Percentiles rank a stretch among this genome's conserved stretches.
These are phyloP conservation scores for Globisporangium echinulatum DNA, from an alignment of 352 stramenopile genomes.

Conservation along the genomic window DNA sequence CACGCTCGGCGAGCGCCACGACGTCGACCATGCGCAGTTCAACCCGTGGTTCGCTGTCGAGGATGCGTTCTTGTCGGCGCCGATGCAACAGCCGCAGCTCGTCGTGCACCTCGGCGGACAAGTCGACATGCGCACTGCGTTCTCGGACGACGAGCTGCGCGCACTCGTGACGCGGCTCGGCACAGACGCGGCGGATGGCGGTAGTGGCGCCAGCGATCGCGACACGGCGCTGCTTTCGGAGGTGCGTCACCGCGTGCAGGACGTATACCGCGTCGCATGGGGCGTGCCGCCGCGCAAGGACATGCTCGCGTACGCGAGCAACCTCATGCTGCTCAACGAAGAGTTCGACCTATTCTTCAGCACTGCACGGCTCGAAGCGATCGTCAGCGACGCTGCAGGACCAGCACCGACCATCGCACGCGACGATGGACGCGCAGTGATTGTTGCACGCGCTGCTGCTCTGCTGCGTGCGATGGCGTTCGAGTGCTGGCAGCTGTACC, in stretches of 20 bases:
- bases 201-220: background rate
- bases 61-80: constrained; percentile 41
- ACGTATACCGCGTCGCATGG: constrained; percentile 64
- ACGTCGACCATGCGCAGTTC: constrained; percentile 25
- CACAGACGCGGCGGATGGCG: background rate
- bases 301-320: constrained; percentile 39
- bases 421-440: background rate
- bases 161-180: constrained; percentile 17
- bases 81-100: constrained; percentile 40
- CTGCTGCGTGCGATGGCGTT: constrained; percentile 37
- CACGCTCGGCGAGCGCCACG: constrained; percentile 25
- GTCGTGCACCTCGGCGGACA: constrained; percentile 56
- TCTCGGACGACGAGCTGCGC: constrained; percentile 32
- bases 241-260: constrained; percentile 51
- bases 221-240: constrained; percentile 5
- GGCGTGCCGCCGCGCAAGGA: constrained; percentile 39
- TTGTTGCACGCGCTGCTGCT: constrained; percentile 19
- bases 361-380: constrained; percentile 9
- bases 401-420: constrained; percentile 6
- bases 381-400: background rate
- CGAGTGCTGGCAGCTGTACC: constrained; percentile 70
- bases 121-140: constrained; percentile 42
- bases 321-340: constrained; percentile 69
- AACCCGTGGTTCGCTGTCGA: constrained; percentile 70
- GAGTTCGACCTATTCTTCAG: constrained; percentile 57